Evolutionary conservation across 176 grass and related monocot species (phyloP).

Genomic region (Urochloa ruziziensis): DNA sequence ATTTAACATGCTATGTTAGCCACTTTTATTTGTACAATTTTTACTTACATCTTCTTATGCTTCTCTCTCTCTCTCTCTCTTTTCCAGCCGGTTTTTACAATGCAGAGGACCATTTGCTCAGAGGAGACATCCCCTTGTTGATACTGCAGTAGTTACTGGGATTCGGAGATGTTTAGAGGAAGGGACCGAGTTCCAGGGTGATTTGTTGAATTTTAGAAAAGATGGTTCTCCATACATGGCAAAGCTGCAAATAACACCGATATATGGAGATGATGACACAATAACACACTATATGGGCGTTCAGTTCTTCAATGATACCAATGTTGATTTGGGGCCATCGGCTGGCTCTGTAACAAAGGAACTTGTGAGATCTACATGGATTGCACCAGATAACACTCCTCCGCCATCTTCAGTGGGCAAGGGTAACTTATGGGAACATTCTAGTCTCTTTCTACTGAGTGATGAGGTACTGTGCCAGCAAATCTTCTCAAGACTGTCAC

Average conservation of each 20-base stretch:
- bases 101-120: constrained; percentile 79
- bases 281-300: constrained; percentile 96
- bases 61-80: too few species aligned
- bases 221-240: constrained; percentile 87
- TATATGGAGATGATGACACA: constrained; percentile 70
- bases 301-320: constrained; percentile 69
- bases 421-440: constrained; percentile 57
- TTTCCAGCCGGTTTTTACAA: constrained; percentile 87
- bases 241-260: constrained; percentile 65
- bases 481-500: constrained; percentile 71
- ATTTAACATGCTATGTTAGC: background rate
- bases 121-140: constrained; percentile 87
- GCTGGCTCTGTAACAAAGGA: constrained; percentile 47
- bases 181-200: constrained; percentile 72
- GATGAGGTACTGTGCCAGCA: constrained; percentile 89
- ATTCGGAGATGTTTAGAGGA: constrained; percentile 76
- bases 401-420: constrained; percentile 39
- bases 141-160: constrained; percentile 65
- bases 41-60: background rate
- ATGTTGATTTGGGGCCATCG: constrained; percentile 56
- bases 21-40: constrained; percentile 3
- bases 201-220: constrained; percentile 91
- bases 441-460: constrained; percentile 66
- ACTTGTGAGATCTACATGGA: constrained; percentile 23
- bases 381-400: constrained; percentile 29